Percentiles rank a stretch among this genome's conserved stretches.
These are phyloP conservation scores for Penicillium argentinense DNA, from an alignment of 495 filamentous ascomycete genomes.

Conservation along the genomic window DNA sequence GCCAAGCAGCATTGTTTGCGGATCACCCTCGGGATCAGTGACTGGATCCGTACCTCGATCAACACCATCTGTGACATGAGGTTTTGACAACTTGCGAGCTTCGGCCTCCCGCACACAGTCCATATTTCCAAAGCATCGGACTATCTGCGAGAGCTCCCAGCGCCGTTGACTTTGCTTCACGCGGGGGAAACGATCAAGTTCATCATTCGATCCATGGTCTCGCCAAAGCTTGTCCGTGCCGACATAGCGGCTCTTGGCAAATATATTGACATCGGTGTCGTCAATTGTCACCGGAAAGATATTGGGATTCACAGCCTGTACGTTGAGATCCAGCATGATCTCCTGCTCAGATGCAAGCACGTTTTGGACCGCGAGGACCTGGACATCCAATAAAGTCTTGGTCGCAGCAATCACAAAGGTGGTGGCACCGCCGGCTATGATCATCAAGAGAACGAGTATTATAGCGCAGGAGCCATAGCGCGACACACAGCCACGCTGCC, in stretches of 20 bases:
- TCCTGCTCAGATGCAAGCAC: slow-evolving; percentile 93
- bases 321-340: slow-evolving; percentile 90
- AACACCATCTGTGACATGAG: slow-evolving; percentile 38
- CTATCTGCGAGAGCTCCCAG: slow-evolving; percentile 31
- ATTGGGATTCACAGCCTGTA: slow-evolving; percentile 88
- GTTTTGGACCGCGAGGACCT: slow-evolving; percentile 75
- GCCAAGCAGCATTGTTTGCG: slow-evolving; percentile 85
- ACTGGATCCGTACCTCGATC: slow-evolving; percentile 76
- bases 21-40: slow-evolving; percentile 60
- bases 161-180: slow-evolving; percentile 37
- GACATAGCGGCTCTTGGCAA: slow-evolving; percentile 87
- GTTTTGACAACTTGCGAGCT: slow-evolving; percentile 4
- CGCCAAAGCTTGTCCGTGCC: slow-evolving; percentile 75
- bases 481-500: slow-evolving; percentile 62
- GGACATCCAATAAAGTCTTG: slow-evolving; percentile 77
- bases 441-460: slow-evolving; percentile 67
- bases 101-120: slow-evolving; percentile 22
- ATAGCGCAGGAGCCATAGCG: slow-evolving; percentile 79
- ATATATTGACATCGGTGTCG: slow-evolving; percentile 84
- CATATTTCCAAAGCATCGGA: slow-evolving; percentile 25
- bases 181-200: slow-evolving; percentile 32
- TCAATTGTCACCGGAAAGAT: slow-evolving; percentile 80
- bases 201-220: slow-evolving; percentile 43
- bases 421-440: slow-evolving; percentile 76
- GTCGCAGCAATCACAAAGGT: slow-evolving; percentile 89